Evolutionary conservation across 2,329 filamentous ascomycete species (phyloP), one percentile per base, ranked within the genome.

Genomic region (Aspergillus aculeatus): DNA sequence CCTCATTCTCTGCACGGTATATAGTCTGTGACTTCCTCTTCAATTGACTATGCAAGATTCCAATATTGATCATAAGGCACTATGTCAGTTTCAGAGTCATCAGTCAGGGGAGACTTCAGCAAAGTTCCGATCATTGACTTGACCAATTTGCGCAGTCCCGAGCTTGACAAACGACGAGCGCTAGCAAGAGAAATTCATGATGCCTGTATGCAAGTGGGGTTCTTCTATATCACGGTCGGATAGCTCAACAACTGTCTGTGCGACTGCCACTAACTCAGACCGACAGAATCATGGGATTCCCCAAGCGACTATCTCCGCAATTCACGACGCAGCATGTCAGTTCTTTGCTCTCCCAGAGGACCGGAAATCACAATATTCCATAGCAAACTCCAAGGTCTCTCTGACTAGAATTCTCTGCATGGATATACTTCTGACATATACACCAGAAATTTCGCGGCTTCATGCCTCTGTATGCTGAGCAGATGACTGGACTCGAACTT

Each of bases 61-160:
- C 12, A 35, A 5, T 35, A 9, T 35, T 16, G 5, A 16, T 4
- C 11, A 35, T 35, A 12, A 16, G 5, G 2, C 47, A 49, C 4
- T 19, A 49, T 49, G 47, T 10, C 47, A 26, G 10, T 10, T 16
- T 24, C n/a, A 21, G 6, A 21, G 21, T 23, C 19, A 1, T 26
- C 12, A 21, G 5, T 3, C 5, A 49, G 21, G 23, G 58, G 53
- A 3, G 58, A 64, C 19, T 69, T 67, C 14, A 61, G 68, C 16
- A 64, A 69, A 48, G 77, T 81, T 14, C 78, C 79, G 1, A 66
- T 81, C 41, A 79, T 82, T 52, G 79, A 83, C 61, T 68, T 81
- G 2, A 72, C 78, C 0, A 64, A 66, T 14, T 70, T 81, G n/a
- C 75, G 74, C 64, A 79, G 75, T 54, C 58, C 67, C 2, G 58